Evolutionary conservation across 2,329 filamentous ascomycete species (phyloP).

Genomic region (Paecilomyces sp.): DNA sequence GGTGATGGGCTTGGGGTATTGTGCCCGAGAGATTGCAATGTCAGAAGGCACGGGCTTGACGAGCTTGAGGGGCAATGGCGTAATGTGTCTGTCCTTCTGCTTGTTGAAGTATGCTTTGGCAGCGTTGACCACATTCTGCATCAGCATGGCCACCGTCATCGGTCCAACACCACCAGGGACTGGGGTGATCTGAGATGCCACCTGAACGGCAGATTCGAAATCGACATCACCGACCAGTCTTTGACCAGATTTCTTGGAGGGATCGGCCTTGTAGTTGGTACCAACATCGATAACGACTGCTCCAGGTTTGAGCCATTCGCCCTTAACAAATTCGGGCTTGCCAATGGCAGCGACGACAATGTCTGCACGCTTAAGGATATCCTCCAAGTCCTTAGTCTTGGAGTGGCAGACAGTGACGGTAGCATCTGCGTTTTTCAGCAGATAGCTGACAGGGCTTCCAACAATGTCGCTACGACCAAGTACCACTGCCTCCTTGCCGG

Average conservation of each 20-base stretch:
- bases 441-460: constrained; percentile 90
- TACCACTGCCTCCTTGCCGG: constrained; percentile 90
- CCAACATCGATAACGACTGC: constrained; percentile 97
- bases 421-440: constrained; percentile 90
- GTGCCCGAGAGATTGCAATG: constrained; percentile 81
- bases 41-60: constrained; percentile 84
- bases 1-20: constrained; percentile 87
- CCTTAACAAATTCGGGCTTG: constrained; percentile 78
- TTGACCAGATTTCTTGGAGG: constrained; percentile 84
- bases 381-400: constrained; percentile 65
- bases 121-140: constrained; percentile 90
- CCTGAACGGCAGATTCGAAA: constrained; percentile 72
- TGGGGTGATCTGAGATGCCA: constrained; percentile 89
- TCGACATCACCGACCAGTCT: constrained; percentile 93
- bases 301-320: constrained; percentile 90
- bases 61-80: constrained; percentile 76
- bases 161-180: constrained; percentile 95
- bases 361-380: constrained; percentile 75
- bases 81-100: constrained; percentile 71
- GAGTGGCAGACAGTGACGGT: constrained; percentile 97
- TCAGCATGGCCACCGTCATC: constrained; percentile 97
- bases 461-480: constrained; percentile 95
- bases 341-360: constrained; percentile 91
- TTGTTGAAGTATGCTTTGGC: constrained; percentile 74
- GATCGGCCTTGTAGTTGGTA: constrained; percentile 89